These are phyloP conservation scores for Oldenlandia corymbosa DNA, from an alignment of 257 asterid species.

Conservation along the genomic window DNA sequence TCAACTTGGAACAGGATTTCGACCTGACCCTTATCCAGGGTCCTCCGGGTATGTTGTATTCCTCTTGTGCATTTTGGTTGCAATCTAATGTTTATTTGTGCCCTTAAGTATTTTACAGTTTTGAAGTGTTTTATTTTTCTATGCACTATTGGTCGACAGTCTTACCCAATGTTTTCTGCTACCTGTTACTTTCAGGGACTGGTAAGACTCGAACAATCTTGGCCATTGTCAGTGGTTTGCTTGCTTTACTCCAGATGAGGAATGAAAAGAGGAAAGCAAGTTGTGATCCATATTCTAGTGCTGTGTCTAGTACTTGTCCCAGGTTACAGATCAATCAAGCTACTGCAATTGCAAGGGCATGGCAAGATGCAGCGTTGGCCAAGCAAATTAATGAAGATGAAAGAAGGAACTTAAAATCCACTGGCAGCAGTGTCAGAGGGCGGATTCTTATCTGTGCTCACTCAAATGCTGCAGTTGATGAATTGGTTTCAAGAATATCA, in stretches of 20 bases:
- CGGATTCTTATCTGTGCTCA: slow-evolving; percentile 96
- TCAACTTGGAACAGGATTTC: slow-evolving; percentile 51
- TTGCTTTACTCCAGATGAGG: slow-evolving; percentile 55
- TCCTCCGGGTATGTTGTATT: slow-evolving; percentile 74
- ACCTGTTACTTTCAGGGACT: slow-evolving; percentile 54
- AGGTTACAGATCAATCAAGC: slow-evolving; percentile 51
- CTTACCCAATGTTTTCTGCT: slow-evolving; percentile 10
- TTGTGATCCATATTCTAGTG: slow-evolving; percentile 29
- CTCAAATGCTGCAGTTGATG: slow-evolving; percentile 99
- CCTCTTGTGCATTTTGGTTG: background rate
- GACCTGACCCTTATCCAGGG: slow-evolving; percentile 93
- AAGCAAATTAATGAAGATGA: slow-evolving; percentile 54
- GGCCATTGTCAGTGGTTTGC: slow-evolving; percentile 83
- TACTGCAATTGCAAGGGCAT: slow-evolving; percentile 90
- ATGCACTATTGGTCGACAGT: background rate
- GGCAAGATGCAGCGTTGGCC: slow-evolving; percentile 99
- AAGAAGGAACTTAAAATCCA: slow-evolving; percentile 30
- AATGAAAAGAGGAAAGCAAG: slow-evolving; percentile 37
- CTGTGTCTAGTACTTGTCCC: slow-evolving; percentile 34
- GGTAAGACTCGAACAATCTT: slow-evolving; percentile 92
- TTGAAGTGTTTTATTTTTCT: background rate
- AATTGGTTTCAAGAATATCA: slow-evolving; percentile 78
- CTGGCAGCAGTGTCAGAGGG: slow-evolving; percentile 52
- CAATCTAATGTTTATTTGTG: background rate
- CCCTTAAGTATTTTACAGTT: background rate